Conservation (phyloP, 768 basidiomycete genomes). For the Termitomyces sp. region DNA sequence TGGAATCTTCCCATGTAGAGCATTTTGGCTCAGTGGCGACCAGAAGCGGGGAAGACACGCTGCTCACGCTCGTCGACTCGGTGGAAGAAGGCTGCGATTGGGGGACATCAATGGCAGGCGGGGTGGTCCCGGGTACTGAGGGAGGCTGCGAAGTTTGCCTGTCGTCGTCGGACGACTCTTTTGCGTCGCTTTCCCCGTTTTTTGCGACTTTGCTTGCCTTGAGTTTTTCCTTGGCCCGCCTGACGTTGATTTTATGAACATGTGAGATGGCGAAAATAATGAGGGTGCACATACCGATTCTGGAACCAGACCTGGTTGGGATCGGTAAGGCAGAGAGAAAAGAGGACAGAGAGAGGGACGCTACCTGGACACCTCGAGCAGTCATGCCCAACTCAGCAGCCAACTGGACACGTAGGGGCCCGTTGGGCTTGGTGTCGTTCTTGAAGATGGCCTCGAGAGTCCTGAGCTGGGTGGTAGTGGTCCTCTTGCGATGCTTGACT, state of each 20-base stretch:
- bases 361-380: slow-evolving; percentile 89
- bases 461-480: slow-evolving; percentile 82
- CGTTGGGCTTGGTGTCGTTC: slow-evolving; percentile 89
- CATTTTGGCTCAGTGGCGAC: slow-evolving; percentile 25
- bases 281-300: slow-evolving; percentile 50
- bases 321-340: slow-evolving; percentile 10
- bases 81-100: slow-evolving; percentile 12
- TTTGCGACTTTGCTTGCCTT: slow-evolving; percentile 48
- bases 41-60: slow-evolving; percentile 34
- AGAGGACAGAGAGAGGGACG: slow-evolving; percentile 18
- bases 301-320: slow-evolving; percentile 79
- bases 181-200: slow-evolving; percentile 14
- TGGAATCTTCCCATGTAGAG: slow-evolving; percentile 29
- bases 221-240: slow-evolving; percentile 82
- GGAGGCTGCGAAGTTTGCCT: not conserved
- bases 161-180: slow-evolving; percentile 21
- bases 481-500: slow-evolving; percentile 91
- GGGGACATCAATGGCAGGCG: slow-evolving; percentile 3
- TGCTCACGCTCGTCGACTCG: slow-evolving; percentile 22
- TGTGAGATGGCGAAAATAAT: slow-evolving; percentile 5
- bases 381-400: slow-evolving; percentile 87
- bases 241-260: slow-evolving; percentile 19
- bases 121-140: slow-evolving; percentile 5
- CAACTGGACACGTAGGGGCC: slow-evolving; percentile 69
- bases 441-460: slow-evolving; percentile 85